Evolutionary conservation across 2,329 filamentous ascomycete genomes (phyloP).

Genomic region (Emergomyces africanus): DNA sequence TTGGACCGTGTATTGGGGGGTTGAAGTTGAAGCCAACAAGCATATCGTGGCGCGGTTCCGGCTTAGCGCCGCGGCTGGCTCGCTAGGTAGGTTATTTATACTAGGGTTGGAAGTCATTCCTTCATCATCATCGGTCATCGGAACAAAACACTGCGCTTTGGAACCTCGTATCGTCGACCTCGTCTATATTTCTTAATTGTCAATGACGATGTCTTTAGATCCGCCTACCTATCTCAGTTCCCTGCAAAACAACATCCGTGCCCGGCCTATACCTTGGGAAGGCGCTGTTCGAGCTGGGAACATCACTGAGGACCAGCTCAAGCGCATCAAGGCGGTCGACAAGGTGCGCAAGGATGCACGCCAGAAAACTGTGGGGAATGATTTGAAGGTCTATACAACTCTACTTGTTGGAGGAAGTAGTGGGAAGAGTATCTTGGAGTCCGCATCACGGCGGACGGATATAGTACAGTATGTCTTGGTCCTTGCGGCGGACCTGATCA

Average conservation of each 20-base stretch:
- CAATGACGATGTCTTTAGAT: constrained; percentile 66
- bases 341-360: constrained; percentile 90
- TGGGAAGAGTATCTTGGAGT: constrained; percentile 67
- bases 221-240: constrained; percentile 78
- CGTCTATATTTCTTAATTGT: constrained; percentile 2
- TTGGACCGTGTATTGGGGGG: neutral
- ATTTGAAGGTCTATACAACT: constrained; percentile 65
- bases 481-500: constrained; percentile 72
- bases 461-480: constrained; percentile 94
- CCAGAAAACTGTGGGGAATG: constrained; percentile 65
- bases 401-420: constrained; percentile 61
- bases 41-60: neutral
- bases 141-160: neutral
- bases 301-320: constrained; percentile 85
- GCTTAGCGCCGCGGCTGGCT: neutral
- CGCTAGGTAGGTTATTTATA: neutral
- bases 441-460: constrained; percentile 71
- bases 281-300: constrained; percentile 86
- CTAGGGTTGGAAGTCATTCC: neutral
- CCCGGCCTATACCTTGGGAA: constrained; percentile 94
- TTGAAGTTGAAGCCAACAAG: neutral
- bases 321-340: constrained; percentile 92
- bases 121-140: neutral
- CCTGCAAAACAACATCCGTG: constrained; percentile 93
- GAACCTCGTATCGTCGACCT: neutral